phyloP scores from a whole-genome alignment of 495 filamentous ascomycete species.

The Podospora appendiculata region DNA sequence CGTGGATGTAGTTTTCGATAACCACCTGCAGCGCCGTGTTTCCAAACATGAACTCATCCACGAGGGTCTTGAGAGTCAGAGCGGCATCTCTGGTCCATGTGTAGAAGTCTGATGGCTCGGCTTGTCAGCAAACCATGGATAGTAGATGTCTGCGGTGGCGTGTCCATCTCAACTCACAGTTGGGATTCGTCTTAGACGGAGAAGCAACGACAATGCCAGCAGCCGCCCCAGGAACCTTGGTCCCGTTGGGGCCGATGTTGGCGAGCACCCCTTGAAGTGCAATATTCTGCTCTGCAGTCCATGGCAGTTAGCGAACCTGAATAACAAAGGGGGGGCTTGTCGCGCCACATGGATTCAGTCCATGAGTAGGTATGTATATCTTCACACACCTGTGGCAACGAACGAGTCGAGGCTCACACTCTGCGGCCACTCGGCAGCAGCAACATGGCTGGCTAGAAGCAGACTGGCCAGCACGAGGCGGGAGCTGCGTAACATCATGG shows the following conservation, averaged over 20 bases:
- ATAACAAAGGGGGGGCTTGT: too few species aligned
- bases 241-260: conserved; percentile 51
- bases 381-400: conserved; percentile 29
- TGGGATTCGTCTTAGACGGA: conserved; percentile 44
- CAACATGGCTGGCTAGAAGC: background rate
- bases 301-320: too few species aligned
- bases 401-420: conserved; percentile 36
- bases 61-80: conserved; percentile 49
- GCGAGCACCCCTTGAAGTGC: conserved; percentile 42
- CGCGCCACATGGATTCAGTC: background rate
- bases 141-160: background rate
- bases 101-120: conserved; percentile 36
- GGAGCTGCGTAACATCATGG: background rate
- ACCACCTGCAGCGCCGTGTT: conserved; percentile 35
- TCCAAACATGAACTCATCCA: conserved; percentile 51
- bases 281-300: conserved; percentile 32
- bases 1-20: conserved; percentile 49
- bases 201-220: conserved; percentile 53
- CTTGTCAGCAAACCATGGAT: background rate
- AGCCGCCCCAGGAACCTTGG: conserved; percentile 32
- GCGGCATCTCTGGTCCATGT: conserved; percentile 64
- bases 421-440: conserved; percentile 5
- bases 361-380: background rate
- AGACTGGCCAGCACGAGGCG: background rate
- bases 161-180: conserved; percentile 34